Evolutionary conservation across 495 filamentous ascomycete species (phyloP), one percentile per base, ranked within the genome.

Genomic region (Penicillium dipodomyicola): DNA sequence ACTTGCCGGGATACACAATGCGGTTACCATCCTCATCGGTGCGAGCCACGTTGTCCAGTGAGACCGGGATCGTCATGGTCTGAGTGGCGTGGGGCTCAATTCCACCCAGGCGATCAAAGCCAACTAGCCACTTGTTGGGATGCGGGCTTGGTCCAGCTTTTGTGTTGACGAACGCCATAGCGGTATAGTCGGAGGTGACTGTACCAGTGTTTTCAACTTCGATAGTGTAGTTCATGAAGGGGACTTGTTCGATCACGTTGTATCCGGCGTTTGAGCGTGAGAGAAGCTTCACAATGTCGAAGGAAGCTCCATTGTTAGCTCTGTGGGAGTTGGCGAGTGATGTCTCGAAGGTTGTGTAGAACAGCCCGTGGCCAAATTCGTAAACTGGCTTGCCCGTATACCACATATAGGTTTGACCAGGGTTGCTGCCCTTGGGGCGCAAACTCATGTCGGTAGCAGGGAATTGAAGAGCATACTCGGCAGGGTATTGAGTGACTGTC

Each of bases 1-100:
- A 89, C 0, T 67, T 73, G 2, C 87, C 87, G 1, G 87, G 87
- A 62, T 87, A 89, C 35, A 91, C 52, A 20, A 87, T 71, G 22
- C 73, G 76, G 62, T 87, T 81, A 1, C 87, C 87, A 5, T 57
- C 61, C 30, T 76, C 77, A 59, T 89, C 81, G 0, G 78, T 75
- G 5, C 87, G 72, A 2, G 84, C 82, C 19, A 90, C 59, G 39
- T 73, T 77, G 15, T 81, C 86, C 27, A 89, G 62, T 15, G 76
- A 84, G 49, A 87, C 62, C 2, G 73, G 71, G 43, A 90, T 60
- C 7, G 49, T 62, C 17, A 78, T 73, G 0, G 58, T 72, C 41
- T 58, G 57, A 1, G 68, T 69, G 8, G 65, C 47, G 0, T 76
- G 77, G 0, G 78, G 65, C 27, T 69, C 48, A 46, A 90, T 58